These are phyloP conservation scores for Corymbia citriodora DNA, from an alignment of 441 rosid genomes.

Conservation along the genomic window DNA sequence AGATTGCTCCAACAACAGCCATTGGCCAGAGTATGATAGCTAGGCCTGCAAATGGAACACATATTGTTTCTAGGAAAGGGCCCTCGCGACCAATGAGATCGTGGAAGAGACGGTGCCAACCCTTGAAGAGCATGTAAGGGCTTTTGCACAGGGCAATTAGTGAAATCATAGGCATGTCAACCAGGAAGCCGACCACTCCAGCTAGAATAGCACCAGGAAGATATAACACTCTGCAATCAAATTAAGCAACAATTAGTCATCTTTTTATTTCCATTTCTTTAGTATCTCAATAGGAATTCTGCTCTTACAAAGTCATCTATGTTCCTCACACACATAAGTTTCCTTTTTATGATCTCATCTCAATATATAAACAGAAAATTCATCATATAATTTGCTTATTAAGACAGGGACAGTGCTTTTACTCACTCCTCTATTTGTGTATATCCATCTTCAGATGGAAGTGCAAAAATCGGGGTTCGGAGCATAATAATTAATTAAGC, in stretches of 20 bases:
- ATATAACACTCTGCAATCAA: slow-evolving; percentile 11
- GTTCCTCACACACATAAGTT: background rate
- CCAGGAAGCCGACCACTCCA: slow-evolving; percentile 15
- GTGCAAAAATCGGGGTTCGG: background rate
- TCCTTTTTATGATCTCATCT: background rate
- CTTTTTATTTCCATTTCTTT: background rate
- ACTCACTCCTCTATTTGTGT: background rate
- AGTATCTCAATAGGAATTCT: background rate
- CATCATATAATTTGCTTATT: background rate
- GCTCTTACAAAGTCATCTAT: background rate
- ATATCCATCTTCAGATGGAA: background rate
- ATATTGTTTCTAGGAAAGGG: slow-evolving; percentile 21
- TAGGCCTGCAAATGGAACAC: slow-evolving; percentile 24
- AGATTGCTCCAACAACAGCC: slow-evolving; percentile 17
- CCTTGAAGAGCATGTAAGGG: slow-evolving; percentile 22
- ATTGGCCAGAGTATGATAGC: slow-evolving; percentile 24
- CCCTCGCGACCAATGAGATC: slow-evolving; percentile 26
- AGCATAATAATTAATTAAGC: background rate
- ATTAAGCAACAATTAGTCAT: background rate
- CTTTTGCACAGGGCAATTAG: slow-evolving; percentile 15
- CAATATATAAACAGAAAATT: background rate
- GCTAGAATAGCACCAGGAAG: slow-evolving; percentile 18
- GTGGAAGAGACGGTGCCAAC: slow-evolving; percentile 22
- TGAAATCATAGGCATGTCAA: slow-evolving; percentile 16
- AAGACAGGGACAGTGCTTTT: background rate